A percentile compares a stretch with the other conserved stretches of the same genome.
Evolutionary conservation across 768 basidiomycete genomes (phyloP).

Genomic region (Paxillus ammoniavirescens): DNA sequence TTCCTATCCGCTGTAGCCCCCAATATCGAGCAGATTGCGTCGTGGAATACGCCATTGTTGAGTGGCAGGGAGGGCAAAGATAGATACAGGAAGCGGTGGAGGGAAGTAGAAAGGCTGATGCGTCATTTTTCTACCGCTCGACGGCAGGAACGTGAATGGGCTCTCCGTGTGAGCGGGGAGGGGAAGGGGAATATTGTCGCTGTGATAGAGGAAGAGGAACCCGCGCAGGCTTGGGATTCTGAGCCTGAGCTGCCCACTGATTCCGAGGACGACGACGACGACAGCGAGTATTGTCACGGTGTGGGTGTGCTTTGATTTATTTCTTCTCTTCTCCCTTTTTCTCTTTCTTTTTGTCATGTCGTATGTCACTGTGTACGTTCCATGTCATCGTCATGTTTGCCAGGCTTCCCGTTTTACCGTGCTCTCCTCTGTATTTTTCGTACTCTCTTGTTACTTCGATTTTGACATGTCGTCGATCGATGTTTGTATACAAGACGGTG

Average conservation of each 20-base stretch:
- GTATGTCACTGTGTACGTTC: neutral
- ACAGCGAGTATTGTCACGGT: conserved; percentile 25
- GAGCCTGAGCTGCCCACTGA: conserved; percentile 21
- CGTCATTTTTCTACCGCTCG: conserved; percentile 19
- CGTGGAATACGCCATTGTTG: conserved; percentile 30
- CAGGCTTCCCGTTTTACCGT: too few relatives aligned
- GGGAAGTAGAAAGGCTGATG: conserved; percentile 20
- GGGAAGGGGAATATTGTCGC: neutral
- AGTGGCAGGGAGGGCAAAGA: conserved; percentile 23
- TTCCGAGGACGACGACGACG: conserved; percentile 26
- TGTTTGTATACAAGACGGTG: too few relatives aligned
- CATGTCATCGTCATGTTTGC: too few relatives aligned
- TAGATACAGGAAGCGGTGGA: conserved; percentile 26
- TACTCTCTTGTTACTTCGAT: neutral
- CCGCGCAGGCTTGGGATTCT: conserved; percentile 17
- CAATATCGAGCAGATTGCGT: conserved; percentile 27
- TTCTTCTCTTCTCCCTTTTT: neutral
- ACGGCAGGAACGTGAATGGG: conserved; percentile 22
- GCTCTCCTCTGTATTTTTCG: neutral
- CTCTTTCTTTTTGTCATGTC: neutral
- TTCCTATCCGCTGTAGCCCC: conserved; percentile 30
- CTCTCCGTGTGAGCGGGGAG: neutral
- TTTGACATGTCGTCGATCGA: too few relatives aligned
- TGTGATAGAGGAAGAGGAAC: conserved; percentile 7
- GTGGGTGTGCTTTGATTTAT: conserved; percentile 3